Evolutionary conservation across 176 grass and related monocot genomes (phyloP), one percentile per base, ranked within the genome.

Genomic region (Raddia distichophylla): DNA sequence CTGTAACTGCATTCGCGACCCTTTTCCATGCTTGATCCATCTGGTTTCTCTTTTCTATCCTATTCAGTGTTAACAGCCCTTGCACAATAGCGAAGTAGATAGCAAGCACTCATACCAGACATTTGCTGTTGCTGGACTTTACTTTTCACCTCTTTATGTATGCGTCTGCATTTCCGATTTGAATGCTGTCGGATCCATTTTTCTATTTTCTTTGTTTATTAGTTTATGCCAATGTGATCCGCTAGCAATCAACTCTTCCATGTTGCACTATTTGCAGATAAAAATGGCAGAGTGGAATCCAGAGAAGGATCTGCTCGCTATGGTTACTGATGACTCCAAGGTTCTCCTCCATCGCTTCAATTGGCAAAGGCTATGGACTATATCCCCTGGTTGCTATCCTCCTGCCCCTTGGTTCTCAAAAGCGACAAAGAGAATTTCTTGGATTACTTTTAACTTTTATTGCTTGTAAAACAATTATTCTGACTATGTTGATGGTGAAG

Each of bases 361-460:
- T 82, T 98, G 96, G 96, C 93, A 95, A 89, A 87, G 96, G 87
- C 96, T 98, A 18, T 98, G 96, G 96, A 95, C 87, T 69, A 79
- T 95, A 43, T 84, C 85, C 48, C 90, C 96, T 79, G 89, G 96
- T 98, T 82, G 49, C 2, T 84, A 64, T 42, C 34, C 16, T 42
- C 59, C 48, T 12, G 53, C 8, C 40, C 50, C 81, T 56, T 87
- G 20, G 42, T 35, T 3, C 60, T 80, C 33, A 53, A 37, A 73
- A 73, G 0, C 17, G 11, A 73, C 73, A 37, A 50, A 74, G 15
- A 81, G 44, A 75, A 56, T 62, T 67, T 43, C 8, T 57, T 45
- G 17, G 5, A 15, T 54, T 49, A 10, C 1, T 74, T 8, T 69
- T 40, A 51, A 0, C 27, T 15, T 47, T 59, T 72, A 42, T 37